Evolutionary conservation across 192 early-diverging fungal genomes (phyloP), one percentile per base, ranked within the genome.

Genomic region (Cladochytrium replicatum): DNA sequence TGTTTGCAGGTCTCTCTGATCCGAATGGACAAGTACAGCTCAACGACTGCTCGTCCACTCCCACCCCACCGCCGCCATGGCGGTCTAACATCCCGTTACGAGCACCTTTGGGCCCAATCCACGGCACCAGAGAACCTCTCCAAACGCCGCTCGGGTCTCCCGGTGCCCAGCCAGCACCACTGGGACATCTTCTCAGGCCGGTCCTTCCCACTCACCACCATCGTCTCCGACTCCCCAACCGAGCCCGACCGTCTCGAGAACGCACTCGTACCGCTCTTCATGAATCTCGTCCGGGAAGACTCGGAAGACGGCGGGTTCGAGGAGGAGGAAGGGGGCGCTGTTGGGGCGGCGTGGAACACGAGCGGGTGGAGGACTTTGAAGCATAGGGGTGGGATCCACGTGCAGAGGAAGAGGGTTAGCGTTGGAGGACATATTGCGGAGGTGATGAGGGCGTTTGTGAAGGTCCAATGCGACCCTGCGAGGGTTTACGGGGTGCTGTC

Each of bases 401-500:
- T 74, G 6, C 49, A 69, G 50, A 61, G 60, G 43, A 68, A 70
- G 30, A 23, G 56, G 23, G 27, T 67, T n/a, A 17, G 48, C 27
- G 27, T 50, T 17, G 56, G 32, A 34, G 57, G 49, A 7, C 30
- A 47, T 7, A 29, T 60, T 3, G 58, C 62, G 3, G 71, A 71
- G 45, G n/a, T 77, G 6, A 50, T 54, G 4, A 15, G 55, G 1
- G 55, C 41, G 4, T 47, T 56, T 22, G 38, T 66, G 4, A 43
- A 27, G 0, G 55, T 77, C 19, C 51, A 49, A 5, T 72, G 69
- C 42, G 68, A 77, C 58, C 48, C 66, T 1, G 68, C 63, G 22
- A 29, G 66, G 2, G 70, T 77, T 2, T 71, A 58, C 64, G 34
- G 51, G 29, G 71, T 66, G 43, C 48, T 77, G 43, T 74, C 71